Conservation (phyloP, 2,329 filamentous ascomycete species). For the Nothophoma quercina region DNA sequence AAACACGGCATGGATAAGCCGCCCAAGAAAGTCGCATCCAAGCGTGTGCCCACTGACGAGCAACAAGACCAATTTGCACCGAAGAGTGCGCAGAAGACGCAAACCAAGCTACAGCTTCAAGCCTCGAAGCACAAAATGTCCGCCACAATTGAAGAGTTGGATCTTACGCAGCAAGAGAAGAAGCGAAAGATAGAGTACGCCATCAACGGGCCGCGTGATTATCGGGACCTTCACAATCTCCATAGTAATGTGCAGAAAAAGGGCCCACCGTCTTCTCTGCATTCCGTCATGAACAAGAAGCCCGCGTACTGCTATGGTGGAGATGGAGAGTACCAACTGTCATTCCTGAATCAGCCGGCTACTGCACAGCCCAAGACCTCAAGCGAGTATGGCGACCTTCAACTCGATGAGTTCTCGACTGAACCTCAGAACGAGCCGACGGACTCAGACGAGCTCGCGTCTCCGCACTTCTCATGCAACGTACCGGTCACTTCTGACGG, state of each 20-base stretch:
- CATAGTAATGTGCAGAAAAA: conserved; percentile 35
- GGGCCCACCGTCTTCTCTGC: conserved; percentile 27
- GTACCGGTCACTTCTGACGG: not conserved
- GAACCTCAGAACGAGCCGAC: not conserved
- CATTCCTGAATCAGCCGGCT: conserved; percentile 25
- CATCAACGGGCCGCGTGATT: conserved; percentile 27
- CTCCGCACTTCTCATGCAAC: not conserved
- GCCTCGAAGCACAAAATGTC: conserved; percentile 37
- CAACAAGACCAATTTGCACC: conserved; percentile 8
- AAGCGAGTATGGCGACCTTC: conserved; percentile 43
- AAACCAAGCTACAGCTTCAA: conserved; percentile 40
- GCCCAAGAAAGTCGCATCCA: conserved; percentile 51
- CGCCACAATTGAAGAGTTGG: conserved; percentile 36
- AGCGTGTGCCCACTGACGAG: conserved; percentile 25
- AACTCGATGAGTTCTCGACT: conserved; percentile 21
- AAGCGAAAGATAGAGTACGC: conserved; percentile 31
- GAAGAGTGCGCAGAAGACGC: conserved; percentile 19
- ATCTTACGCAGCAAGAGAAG: conserved; percentile 44
- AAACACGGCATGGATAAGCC: conserved; percentile 73
- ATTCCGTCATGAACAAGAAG: conserved; percentile 38
- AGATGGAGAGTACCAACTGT: conserved; percentile 31
- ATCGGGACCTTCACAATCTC: conserved; percentile 33
- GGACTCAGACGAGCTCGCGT: not conserved
- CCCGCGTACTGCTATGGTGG: conserved; percentile 37
- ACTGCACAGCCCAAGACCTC: conserved; percentile 10